phyloP scores from a whole-genome alignment of 106 monocot genomes.

The Dendrobium catenatum region DNA sequence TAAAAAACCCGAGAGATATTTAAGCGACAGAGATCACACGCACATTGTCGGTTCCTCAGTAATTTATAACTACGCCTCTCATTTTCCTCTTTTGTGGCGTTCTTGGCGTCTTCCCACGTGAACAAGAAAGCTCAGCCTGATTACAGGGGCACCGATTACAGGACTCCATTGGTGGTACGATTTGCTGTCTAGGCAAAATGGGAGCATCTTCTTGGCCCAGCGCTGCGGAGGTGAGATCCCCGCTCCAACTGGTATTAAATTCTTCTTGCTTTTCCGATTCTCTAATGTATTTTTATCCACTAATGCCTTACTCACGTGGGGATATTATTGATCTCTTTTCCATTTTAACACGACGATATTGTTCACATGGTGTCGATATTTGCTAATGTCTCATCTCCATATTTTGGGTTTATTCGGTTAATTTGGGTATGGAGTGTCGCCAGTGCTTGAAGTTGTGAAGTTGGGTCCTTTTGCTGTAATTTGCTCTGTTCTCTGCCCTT shows the following conservation, averaged over 20 bases:
- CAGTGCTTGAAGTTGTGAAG: background rate
- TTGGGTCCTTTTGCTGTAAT: background rate
- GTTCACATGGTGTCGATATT: background rate
- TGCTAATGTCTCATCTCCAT: background rate
- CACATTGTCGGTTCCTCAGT: too few species aligned
- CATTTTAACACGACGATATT: background rate
- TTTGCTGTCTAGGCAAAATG: background rate
- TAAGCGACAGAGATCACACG: too few species aligned
- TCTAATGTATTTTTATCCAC: background rate
- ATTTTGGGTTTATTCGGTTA: background rate
- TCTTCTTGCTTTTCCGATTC: background rate
- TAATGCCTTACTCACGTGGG: background rate
- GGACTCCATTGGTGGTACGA: background rate
- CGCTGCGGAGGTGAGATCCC: constrained; percentile 22
- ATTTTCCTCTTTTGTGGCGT: too few species aligned
- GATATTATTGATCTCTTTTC: background rate
- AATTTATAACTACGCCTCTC: too few species aligned
- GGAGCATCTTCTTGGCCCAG: constrained; percentile 30
- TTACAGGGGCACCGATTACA: background rate
- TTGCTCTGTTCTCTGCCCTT: background rate
- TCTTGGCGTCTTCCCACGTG: too few species aligned
- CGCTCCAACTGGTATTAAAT: background rate
- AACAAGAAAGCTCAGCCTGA: background rate
- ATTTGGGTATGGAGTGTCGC: background rate
- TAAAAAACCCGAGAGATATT: too few species aligned